These are phyloP conservation scores for Chaetomium globosum DNA, from an alignment of 2,329 filamentous ascomycete species.

Conservation along the genomic window DNA sequence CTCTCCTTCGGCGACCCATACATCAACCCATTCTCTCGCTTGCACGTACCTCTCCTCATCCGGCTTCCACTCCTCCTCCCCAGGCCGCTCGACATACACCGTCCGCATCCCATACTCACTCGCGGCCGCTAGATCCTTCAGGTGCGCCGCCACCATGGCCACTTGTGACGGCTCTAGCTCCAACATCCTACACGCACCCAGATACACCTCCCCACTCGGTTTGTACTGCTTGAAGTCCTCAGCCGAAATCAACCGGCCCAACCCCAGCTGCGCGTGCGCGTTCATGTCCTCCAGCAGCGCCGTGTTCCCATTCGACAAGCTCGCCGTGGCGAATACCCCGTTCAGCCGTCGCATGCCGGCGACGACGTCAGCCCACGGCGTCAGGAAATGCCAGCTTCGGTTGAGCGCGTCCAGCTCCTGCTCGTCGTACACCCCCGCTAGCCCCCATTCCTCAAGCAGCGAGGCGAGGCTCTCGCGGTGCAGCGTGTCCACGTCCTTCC, in stretches of 20 bases:
- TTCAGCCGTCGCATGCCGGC: slow-evolving; percentile 59
- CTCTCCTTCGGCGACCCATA: slow-evolving; percentile 58
- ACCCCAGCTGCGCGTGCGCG: slow-evolving; percentile 60
- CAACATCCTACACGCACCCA: slow-evolving; percentile 64
- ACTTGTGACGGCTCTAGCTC: slow-evolving; percentile 62
- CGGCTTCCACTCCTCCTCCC: slow-evolving; percentile 64
- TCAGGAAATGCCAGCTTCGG: slow-evolving; percentile 71
- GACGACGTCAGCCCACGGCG: slow-evolving; percentile 68
- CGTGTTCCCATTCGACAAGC: slow-evolving; percentile 74
- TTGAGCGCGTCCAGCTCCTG: slow-evolving; percentile 66
- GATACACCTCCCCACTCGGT: slow-evolving; percentile 68
- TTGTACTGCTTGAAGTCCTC: slow-evolving; percentile 77
- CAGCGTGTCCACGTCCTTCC: slow-evolving; percentile 73
- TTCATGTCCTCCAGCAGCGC: slow-evolving; percentile 67
- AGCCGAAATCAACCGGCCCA: slow-evolving; percentile 64
- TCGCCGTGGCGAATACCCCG: slow-evolving; percentile 59
- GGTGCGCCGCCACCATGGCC: slow-evolving; percentile 76
- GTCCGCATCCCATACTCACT: slow-evolving; percentile 66
- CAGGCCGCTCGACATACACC: slow-evolving; percentile 70
- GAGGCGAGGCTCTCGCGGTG: slow-evolving; percentile 64
- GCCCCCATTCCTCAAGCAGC: slow-evolving; percentile 58
- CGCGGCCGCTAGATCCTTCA: slow-evolving; percentile 69
- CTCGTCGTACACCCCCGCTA: slow-evolving; percentile 63
- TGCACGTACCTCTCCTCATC: slow-evolving; percentile 56
- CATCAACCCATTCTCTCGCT: slow-evolving; percentile 64